Evolutionary conservation across 2,329 filamentous ascomycete species (phyloP), one percentile per base, ranked within the genome.

Genomic region (Fusarium sublunatum): DNA sequence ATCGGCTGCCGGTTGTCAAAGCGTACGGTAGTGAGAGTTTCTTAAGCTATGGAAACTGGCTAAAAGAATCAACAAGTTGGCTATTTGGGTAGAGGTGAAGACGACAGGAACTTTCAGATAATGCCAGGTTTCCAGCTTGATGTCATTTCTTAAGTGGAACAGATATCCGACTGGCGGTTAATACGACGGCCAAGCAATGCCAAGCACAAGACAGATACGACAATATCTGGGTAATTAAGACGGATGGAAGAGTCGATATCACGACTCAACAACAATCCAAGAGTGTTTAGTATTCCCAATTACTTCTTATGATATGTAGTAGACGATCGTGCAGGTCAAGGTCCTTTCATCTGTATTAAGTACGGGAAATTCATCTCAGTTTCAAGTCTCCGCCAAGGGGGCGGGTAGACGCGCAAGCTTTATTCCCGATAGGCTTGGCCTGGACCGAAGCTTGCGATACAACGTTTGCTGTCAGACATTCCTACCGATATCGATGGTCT

Each of bases 391-490:
- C 15, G 48, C 35, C 26, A 46, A 60, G 13, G 39, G 55, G 47
- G 61, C 36, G 19, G 44, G 28, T 48, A 52, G 44, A 57, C 61
- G 52, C 45, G 57, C 61, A 65, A 50, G 50, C 53, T 36, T 63
- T 65, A 65, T 65, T 65, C 62, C 61, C 62, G 62, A 47, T 28
- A 58, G 36, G 15, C 40, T 40, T 46, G 41, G 44, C 31, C 38
- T 39, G 12, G 32, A 48, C 31, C 45, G 40, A 15, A 40, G 26
- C 29, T 32, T 25, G 19, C 40, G 26, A 48, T 61, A 39, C 39
- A 28, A 47, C 15, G 41, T 26, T 24, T 45, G 12, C 13, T 25
- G 43, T 24, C 29, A 26, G 40, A 32, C 43, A 46, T 51, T 57
- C 44, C 50, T 45, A 31, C 24, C 24, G 32, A 50, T 19, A 15